Base-by-base conservation (phyloP, 108 stramenopile genomes). In the Pseudonitzschia multistriata region DNA sequence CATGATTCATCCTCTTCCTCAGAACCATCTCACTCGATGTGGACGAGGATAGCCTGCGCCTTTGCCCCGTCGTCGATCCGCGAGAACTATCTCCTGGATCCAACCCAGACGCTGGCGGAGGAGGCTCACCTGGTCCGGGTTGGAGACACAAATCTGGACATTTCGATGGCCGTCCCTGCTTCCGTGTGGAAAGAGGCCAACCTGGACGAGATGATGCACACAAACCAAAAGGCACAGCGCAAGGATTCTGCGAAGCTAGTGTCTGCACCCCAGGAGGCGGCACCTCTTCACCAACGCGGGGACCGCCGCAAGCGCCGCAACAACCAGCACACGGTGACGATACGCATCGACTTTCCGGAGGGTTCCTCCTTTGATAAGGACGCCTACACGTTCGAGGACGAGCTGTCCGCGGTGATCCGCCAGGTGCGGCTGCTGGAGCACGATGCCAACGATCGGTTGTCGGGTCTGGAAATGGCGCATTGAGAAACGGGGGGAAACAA, bases 301-400 rank as follows among this genome's bases (percentile, higher is more conserved):
- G 1, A 45, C 2, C 42, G 42, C 42, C 42, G 42, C 42, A 13
- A 17, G 2, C 42, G 50, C 50, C 50, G 50, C 50, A 7, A 24
- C 21, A 24, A 52, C 50, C 50, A 25, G 24, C 7, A 52, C 1
- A 22, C 25, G 50, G 50, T 52, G 50, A 52, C 22, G 50, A 52
- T 52, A 52, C 50, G 50, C 2, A 25, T 52, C 50, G 19, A 52
- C 50, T 52, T 52, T 52, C 50, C 50, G 4, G 50, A 52, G 22
- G 50, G 50, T 10, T 24, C 50, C 7, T 10, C 50, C 22, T 52
- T 52, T 52, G 50, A 52, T 24, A 52, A 52, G 50, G 25, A 52
- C 25, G 50, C 50, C 25, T 52, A 25, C 25, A 52, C 50, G 22
- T 52, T 52, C 8, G 50, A 52, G 50, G 50, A 52, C 25, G 50